Percentiles rank a stretch among this genome's conserved stretches.
These are phyloP conservation scores for Borealophlyctis nickersoniae DNA, from an alignment of 192 early-diverging fungal species.

Conservation along the genomic window DNA sequence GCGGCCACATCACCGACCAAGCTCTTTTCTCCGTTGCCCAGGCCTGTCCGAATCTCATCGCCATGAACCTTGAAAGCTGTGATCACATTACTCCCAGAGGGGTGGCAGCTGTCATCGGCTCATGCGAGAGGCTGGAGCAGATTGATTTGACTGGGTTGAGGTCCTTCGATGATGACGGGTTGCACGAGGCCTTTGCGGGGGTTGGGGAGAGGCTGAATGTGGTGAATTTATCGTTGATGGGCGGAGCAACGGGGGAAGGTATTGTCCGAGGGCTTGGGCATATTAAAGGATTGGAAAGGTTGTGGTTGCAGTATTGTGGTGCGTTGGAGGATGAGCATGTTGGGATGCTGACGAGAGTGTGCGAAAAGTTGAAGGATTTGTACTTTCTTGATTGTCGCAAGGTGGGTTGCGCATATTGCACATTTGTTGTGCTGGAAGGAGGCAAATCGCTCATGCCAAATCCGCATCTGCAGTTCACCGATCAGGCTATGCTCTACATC, in stretches of 20 bases:
- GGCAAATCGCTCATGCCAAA: not conserved
- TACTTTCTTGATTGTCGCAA: constrained; percentile 20
- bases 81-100: not conserved
- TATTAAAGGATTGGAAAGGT: constrained; percentile 8
- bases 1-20: constrained; percentile 7
- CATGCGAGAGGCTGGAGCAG: constrained; percentile 14
- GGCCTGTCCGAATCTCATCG: constrained; percentile 10
- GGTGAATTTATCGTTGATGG: constrained; percentile 8
- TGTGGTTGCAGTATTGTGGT: constrained; percentile 22
- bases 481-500: not conserved
- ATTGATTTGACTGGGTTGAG: constrained; percentile 20
- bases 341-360: not conserved
- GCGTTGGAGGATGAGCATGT: constrained; percentile 11
- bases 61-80: constrained; percentile 19
- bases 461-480: constrained; percentile 3
- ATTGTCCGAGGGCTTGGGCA: not conserved
- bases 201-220: constrained; percentile 3
- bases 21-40: not conserved
- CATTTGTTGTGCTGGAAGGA: not conserved
- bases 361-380: constrained; percentile 15
- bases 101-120: constrained; percentile 7
- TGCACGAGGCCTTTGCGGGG: constrained; percentile 7
- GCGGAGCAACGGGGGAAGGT: constrained; percentile 9
- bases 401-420: constrained; percentile 5
- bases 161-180: constrained; percentile 5